Conservation (phyloP, 2,329 filamentous ascomycete genomes). For the Stemphylium vesicarium region DNA sequence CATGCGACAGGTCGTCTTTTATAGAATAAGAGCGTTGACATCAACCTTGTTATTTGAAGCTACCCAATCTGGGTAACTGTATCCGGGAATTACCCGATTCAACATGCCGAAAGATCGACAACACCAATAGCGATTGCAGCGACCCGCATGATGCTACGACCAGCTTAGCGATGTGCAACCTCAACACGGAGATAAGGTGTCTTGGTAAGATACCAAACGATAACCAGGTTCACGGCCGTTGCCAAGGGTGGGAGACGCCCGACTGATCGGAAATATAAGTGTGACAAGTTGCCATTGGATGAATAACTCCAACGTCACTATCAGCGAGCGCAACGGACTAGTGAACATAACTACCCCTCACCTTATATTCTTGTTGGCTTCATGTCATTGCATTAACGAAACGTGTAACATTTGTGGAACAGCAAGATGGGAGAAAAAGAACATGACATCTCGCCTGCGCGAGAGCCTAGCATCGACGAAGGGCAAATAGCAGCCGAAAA, state of each 20-base stretch:
- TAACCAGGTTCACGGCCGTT: conserved; percentile 19
- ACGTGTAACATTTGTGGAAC: not conserved
- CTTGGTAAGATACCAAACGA: conserved; percentile 16
- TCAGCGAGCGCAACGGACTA: not conserved
- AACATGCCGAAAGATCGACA: conserved; percentile 31
- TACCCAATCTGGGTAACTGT: conserved; percentile 16
- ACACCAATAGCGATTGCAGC: conserved; percentile 17
- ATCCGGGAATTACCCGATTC: conserved; percentile 29
- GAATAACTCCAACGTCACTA: not conserved
- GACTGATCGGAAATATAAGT: conserved; percentile 1
- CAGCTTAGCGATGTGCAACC: conserved; percentile 20
- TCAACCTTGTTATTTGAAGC: not conserved
- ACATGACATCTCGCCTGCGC: conserved; percentile 26
- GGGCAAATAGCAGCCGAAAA: conserved; percentile 39
- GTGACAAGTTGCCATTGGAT: not conserved
- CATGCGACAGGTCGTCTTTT: not conserved
- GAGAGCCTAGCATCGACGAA: conserved; percentile 36
- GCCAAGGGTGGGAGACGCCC: conserved; percentile 26
- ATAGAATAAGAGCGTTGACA: not conserved
- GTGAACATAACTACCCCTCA: not conserved
- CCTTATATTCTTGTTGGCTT: not conserved
- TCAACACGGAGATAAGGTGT: conserved; percentile 16
- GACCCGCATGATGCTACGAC: conserved; percentile 14
- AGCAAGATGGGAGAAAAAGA: conserved; percentile 32
- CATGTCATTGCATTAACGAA: not conserved